A percentile compares a stretch with the other conserved stretches of the same genome.
These are phyloP conservation scores for Fonsecaea pugnacius DNA, from an alignment of 2,329 filamentous ascomycete species.

Conservation along the genomic window DNA sequence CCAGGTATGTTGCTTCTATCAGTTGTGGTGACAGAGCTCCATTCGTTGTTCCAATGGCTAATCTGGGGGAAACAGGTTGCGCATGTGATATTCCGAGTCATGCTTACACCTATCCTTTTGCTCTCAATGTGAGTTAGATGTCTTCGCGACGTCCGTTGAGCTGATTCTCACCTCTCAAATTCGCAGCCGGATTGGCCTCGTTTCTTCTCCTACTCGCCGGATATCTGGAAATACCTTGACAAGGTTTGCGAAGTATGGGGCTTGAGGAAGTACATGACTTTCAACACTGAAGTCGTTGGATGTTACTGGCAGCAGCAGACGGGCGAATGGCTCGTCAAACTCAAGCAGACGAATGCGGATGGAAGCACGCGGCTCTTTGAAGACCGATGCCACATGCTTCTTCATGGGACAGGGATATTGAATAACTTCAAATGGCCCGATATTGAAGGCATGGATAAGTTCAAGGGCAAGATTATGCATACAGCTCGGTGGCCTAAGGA, in stretches of 20 bases:
- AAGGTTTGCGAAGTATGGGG: slow-evolving; percentile 56
- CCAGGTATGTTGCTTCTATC: slow-evolving; percentile 46
- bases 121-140: slow-evolving; percentile 41
- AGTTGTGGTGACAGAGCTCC: neutral
- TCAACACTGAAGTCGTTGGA: slow-evolving; percentile 54
- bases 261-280: slow-evolving; percentile 58
- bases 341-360: slow-evolving; percentile 46
- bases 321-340: slow-evolving; percentile 56
- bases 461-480: slow-evolving; percentile 49
- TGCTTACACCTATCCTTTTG: slow-evolving; percentile 53
- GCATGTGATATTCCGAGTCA: slow-evolving; percentile 54
- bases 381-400: slow-evolving; percentile 50
- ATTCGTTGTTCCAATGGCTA: slow-evolving; percentile 40
- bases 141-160: neutral
- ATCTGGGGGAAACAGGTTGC: slow-evolving; percentile 47
- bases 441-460: slow-evolving; percentile 46
- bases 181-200: slow-evolving; percentile 53
- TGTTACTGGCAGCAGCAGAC: slow-evolving; percentile 56
- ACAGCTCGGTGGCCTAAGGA: slow-evolving; percentile 53
- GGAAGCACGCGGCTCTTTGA: slow-evolving; percentile 46
- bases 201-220: slow-evolving; percentile 52
- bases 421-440: slow-evolving; percentile 55
- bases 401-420: slow-evolving; percentile 53
- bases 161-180: slow-evolving; percentile 49
- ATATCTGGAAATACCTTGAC: slow-evolving; percentile 56